Conservation (phyloP, 148 eudicot genomes). For the Rhododendron henanense region DNA sequence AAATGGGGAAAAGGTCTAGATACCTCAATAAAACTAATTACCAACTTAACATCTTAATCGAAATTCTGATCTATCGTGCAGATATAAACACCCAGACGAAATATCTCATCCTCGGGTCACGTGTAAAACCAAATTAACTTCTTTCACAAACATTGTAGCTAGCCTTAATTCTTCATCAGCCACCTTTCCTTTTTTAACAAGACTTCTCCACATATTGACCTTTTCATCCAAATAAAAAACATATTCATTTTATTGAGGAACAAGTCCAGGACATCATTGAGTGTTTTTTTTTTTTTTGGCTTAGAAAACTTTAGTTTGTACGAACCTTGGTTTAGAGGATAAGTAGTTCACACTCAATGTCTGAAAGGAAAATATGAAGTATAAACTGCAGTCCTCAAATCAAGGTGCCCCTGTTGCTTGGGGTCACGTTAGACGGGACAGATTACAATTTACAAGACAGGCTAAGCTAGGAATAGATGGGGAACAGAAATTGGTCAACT, state of each 20-base stretch:
- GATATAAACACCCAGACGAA: background rate
- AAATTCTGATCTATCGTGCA: background rate
- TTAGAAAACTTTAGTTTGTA: constrained; percentile 1
- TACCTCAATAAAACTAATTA: background rate
- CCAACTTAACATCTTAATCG: background rate
- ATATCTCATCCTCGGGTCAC: background rate
- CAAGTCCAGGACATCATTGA: background rate
- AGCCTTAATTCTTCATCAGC: background rate
- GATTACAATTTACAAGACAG: background rate
- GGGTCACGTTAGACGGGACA: background rate
- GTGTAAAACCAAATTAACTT: background rate
- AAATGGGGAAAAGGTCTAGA: background rate
- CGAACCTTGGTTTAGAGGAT: background rate
- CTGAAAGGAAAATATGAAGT: background rate
- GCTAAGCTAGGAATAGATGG: background rate
- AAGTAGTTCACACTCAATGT: background rate
- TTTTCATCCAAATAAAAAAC: background rate
- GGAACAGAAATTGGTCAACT: background rate
- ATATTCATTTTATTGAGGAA: background rate
- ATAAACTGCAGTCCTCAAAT: background rate
- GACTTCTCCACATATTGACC: background rate
- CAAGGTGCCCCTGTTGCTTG: background rate
- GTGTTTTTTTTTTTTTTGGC: background rate
- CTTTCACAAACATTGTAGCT: background rate
- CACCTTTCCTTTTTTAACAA: background rate